Evolutionary conservation across 805 yeast genomes (phyloP).

Genomic region (Wickerhamomyces rabaulensis): DNA sequence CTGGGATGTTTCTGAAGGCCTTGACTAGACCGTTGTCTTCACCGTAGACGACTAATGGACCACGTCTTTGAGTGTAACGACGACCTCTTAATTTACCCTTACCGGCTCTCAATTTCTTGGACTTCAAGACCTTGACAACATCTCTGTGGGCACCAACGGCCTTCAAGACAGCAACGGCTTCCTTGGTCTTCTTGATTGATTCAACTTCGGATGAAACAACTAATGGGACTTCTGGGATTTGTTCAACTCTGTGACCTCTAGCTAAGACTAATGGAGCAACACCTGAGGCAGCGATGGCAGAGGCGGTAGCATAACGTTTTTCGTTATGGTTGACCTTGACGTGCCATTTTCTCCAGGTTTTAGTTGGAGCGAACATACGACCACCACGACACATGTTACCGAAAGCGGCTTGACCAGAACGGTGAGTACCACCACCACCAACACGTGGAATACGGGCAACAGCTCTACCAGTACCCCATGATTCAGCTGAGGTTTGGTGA

Average conservation of each 20-base stretch:
- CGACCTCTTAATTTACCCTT: slow-evolving; percentile 99
- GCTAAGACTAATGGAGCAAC: slow-evolving; percentile 98
- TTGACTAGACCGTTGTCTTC: slow-evolving; percentile 96
- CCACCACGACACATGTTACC: slow-evolving; percentile 99
- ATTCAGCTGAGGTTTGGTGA: slow-evolving; percentile 99
- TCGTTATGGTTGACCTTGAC: slow-evolving; percentile 99
- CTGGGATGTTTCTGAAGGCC: slow-evolving; percentile 99
- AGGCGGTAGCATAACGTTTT: slow-evolving; percentile 99
- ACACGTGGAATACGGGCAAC: slow-evolving; percentile 99
- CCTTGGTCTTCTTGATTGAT: slow-evolving; percentile 94
- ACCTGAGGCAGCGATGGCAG: slow-evolving; percentile 98
- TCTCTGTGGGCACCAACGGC: slow-evolving; percentile 99
- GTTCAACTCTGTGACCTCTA: slow-evolving; percentile 99
- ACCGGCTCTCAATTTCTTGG: slow-evolving; percentile 99
- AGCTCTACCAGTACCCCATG: slow-evolving; percentile 99
- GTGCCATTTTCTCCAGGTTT: slow-evolving; percentile 99
- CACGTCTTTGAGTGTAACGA: slow-evolving; percentile 99
- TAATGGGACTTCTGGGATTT: slow-evolving; percentile 96
- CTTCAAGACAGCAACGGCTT: slow-evolving; percentile 96
- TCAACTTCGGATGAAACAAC: slow-evolving; percentile 93
- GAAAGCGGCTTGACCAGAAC: slow-evolving; percentile 99
- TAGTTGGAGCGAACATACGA: slow-evolving; percentile 99
- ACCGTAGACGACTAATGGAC: slow-evolving; percentile 98
- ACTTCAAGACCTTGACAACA: slow-evolving; percentile 94
- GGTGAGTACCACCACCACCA: slow-evolving; percentile 99